These are phyloP conservation scores for Rosa hybrid DNA, from an alignment of 331 rosid species.

Conservation along the genomic window DNA sequence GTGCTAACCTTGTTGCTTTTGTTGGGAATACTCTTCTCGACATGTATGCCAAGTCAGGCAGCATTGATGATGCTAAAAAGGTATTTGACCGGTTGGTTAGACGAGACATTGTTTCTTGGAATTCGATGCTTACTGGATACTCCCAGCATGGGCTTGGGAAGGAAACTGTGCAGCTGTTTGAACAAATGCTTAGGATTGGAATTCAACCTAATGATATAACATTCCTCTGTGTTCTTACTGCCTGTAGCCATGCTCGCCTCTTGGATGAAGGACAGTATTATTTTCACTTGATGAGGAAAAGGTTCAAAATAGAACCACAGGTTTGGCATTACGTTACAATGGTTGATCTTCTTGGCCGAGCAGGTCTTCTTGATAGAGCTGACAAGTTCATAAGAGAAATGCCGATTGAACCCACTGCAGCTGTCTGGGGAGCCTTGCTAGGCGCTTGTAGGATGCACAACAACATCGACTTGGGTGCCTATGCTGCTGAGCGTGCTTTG, in stretches of 20 bases:
- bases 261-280: constrained; percentile 37
- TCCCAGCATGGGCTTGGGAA: constrained; percentile 79
- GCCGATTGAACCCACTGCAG: constrained; percentile 40
- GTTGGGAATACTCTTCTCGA: constrained; percentile 82
- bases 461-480: constrained; percentile 40
- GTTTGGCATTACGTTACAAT: constrained; percentile 42
- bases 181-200: constrained; percentile 57
- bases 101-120: constrained; percentile 73
- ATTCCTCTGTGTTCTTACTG: constrained; percentile 46
- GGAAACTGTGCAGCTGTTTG: constrained; percentile 61
- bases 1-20: constrained; percentile 52
- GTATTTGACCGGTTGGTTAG: constrained; percentile 60
- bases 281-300: constrained; percentile 48
- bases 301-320: constrained; percentile 35
- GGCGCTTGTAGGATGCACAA: constrained; percentile 57
- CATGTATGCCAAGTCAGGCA: constrained; percentile 87
- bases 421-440: constrained; percentile 50
- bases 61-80: constrained; percentile 66
- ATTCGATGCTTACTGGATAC: constrained; percentile 75
- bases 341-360: constrained; percentile 53
- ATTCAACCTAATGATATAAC: constrained; percentile 61
- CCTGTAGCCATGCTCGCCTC: constrained; percentile 49
- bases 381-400: constrained; percentile 35
- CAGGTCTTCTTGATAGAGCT: constrained; percentile 37
- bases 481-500: constrained; percentile 46